phyloP scores from a whole-genome alignment of 179 eudicot genomes.

The Camellia oleifera region DNA sequence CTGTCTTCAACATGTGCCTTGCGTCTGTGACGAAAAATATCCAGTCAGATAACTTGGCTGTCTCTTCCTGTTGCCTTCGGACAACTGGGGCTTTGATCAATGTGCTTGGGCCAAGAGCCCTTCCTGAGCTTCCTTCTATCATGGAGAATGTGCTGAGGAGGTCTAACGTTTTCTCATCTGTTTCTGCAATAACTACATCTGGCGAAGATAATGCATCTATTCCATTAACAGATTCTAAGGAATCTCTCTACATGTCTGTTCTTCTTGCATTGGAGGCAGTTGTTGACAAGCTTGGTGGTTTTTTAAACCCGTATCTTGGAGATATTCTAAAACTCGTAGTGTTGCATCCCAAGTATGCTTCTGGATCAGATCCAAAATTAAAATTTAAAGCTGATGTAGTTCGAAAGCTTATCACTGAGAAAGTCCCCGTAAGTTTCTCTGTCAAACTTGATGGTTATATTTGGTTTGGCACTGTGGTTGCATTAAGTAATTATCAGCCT shows the following conservation, averaged over 20 bases:
- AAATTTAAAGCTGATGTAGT: constrained; percentile 64
- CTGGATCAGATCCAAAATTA: constrained; percentile 50
- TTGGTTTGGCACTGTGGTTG: not conserved
- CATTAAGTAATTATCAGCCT: not conserved
- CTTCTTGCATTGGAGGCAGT: constrained; percentile 75
- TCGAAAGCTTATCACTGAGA: constrained; percentile 66
- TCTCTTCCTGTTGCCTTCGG: constrained; percentile 63
- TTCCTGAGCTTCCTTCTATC: constrained; percentile 79
- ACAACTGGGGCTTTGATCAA: constrained; percentile 70
- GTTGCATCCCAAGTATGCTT: constrained; percentile 53
- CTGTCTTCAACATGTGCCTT: constrained; percentile 60
- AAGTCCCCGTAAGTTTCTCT: constrained; percentile 54
- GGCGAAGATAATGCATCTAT: constrained; percentile 18
- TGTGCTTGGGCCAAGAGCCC: constrained; percentile 74
- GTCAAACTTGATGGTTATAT: not conserved
- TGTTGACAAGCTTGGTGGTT: constrained; percentile 78
- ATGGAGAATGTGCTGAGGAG: constrained; percentile 55
- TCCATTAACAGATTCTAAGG: constrained; percentile 30
- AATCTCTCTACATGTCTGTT: constrained; percentile 46
- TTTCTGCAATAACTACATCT: constrained; percentile 17
- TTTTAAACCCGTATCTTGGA: constrained; percentile 75
- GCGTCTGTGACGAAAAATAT: constrained; percentile 51
- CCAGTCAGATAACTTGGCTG: constrained; percentile 49
- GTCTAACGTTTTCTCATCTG: constrained; percentile 28
- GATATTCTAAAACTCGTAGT: constrained; percentile 65